Conservation (phyloP, 192 early-diverging fungal genomes). For the Kickxella alabastrina region DNA sequence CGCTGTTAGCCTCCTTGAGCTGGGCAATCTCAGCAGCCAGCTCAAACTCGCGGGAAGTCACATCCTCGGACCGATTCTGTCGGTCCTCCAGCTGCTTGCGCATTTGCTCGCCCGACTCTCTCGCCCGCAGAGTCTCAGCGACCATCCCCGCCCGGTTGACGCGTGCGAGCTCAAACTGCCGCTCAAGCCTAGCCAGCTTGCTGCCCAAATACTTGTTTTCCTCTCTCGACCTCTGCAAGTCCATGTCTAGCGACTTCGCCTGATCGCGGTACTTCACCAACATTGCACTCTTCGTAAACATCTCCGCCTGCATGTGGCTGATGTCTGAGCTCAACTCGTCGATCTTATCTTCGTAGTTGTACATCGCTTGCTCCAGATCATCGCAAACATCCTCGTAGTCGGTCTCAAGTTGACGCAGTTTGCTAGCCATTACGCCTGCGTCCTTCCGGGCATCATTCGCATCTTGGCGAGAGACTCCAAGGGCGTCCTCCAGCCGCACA, state of each 20-base stretch:
- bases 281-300: too few species aligned
- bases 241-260: background rate
- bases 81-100: constrained; percentile 8
- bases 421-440: background rate
- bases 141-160: background rate
- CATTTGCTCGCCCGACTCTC: constrained; percentile 2
- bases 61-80: background rate
- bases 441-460: constrained; percentile 2
- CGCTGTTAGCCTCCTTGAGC: constrained; percentile 5
- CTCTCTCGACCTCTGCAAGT: constrained; percentile 1
- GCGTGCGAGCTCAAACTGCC: background rate
- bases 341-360: constrained; percentile 3
- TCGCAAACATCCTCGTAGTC: constrained; percentile 2
- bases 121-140: background rate
- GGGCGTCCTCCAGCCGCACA: constrained; percentile 25
- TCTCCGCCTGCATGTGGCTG: constrained; percentile 14
- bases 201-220: background rate
- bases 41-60: background rate
- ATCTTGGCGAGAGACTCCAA: constrained; percentile 4
- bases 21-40: constrained; percentile 1
- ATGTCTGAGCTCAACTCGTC: constrained; percentile 21
- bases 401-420: background rate
- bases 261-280: too few species aligned
- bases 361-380: constrained; percentile 9
- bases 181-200: constrained; percentile 2